Conservation (phyloP, 1,284 basidiomycete genomes). For the Cystobasidium pallidum region DNA sequence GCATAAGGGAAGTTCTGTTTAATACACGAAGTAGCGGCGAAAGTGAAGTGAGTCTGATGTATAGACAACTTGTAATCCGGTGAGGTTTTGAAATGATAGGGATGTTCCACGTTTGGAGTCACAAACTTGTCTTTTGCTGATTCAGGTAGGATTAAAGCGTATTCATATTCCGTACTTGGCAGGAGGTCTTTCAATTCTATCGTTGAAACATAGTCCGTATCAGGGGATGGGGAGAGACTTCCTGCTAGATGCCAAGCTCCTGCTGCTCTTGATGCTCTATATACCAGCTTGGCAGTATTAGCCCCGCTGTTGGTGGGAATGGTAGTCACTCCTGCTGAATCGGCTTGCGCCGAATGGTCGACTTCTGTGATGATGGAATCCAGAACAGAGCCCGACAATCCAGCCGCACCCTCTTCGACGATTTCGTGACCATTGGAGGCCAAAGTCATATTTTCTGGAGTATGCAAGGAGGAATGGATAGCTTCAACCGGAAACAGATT, state of each 20-base stretch:
- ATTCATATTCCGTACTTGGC: conserved; percentile 44
- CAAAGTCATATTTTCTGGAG: not conserved
- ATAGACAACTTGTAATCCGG: conserved; percentile 45
- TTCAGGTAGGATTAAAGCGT: conserved; percentile 29
- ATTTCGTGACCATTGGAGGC: not conserved
- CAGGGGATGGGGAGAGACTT: conserved; percentile 5
- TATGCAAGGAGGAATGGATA: not conserved
- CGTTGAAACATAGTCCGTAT: conserved; percentile 40
- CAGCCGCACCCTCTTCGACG: not conserved
- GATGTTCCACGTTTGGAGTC: conserved; percentile 40
- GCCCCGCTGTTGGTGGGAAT: not conserved
- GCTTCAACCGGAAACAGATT: conserved; percentile 15
- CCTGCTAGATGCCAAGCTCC: conserved; percentile 50
- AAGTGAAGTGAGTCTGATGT: conserved; percentile 63
- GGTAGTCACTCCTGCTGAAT: not conserved
- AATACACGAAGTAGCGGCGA: conserved; percentile 66
- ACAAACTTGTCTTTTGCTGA: conserved; percentile 42
- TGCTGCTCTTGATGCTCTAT: conserved; percentile 49
- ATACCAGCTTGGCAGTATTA: conserved; percentile 45
- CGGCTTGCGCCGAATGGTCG: not conserved
- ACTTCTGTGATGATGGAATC: conserved; percentile 22
- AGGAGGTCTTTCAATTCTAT: conserved; percentile 23
- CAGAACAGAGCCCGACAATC: conserved; percentile 6
- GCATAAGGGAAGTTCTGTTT: conserved; percentile 56
- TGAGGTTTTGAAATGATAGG: conserved; percentile 46